A percentile compares a stretch with the other conserved stretches of the same genome.
These are phyloP conservation scores for Leucosporidium creatinivorum DNA, from an alignment of 768 basidiomycete species.

Conservation along the genomic window DNA sequence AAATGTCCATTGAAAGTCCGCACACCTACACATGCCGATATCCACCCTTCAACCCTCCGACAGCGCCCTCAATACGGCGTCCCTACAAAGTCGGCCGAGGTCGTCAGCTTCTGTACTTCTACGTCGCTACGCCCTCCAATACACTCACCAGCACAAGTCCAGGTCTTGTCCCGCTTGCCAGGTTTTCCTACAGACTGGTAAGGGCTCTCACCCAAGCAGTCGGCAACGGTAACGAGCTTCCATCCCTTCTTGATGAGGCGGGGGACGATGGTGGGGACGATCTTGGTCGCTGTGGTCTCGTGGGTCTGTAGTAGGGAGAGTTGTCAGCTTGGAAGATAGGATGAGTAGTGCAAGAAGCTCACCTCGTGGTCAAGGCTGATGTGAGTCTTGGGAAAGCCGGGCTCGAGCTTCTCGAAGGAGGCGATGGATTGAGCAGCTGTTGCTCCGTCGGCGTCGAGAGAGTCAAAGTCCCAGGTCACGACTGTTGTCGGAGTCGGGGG, in stretches of 20 bases:
- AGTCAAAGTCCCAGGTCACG: constrained; percentile 34
- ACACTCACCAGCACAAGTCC: constrained; percentile 22
- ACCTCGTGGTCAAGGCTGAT: constrained; percentile 36
- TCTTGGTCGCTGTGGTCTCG: constrained; percentile 11
- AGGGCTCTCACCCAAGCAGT: constrained; percentile 29
- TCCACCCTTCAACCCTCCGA: too few species aligned
- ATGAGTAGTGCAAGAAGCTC: neutral
- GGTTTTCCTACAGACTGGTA: constrained; percentile 27
- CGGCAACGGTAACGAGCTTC: constrained; percentile 30
- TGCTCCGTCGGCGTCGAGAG: constrained; percentile 22
- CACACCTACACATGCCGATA: too few species aligned
- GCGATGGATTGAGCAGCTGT: constrained; percentile 13
- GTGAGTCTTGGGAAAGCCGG: constrained; percentile 12
- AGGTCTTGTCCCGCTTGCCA: constrained; percentile 22
- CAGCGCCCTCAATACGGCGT: too few species aligned
- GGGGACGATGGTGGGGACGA: constrained; percentile 21
- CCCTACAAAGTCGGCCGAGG: too few species aligned
- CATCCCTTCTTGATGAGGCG: constrained; percentile 24
- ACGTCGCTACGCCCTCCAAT: too few species aligned
- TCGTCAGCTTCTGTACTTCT: too few species aligned
- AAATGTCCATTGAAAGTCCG: too few species aligned
- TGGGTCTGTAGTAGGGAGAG: constrained; percentile 18
- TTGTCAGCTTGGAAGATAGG: too few species aligned
- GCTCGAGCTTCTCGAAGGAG: constrained; percentile 26
- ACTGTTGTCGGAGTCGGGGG: neutral